Percentiles rank a stretch among this genome's conserved stretches.
Conservation (phyloP, 306 rosid species). For the cucumber (Cucumis sativus) region DNA sequence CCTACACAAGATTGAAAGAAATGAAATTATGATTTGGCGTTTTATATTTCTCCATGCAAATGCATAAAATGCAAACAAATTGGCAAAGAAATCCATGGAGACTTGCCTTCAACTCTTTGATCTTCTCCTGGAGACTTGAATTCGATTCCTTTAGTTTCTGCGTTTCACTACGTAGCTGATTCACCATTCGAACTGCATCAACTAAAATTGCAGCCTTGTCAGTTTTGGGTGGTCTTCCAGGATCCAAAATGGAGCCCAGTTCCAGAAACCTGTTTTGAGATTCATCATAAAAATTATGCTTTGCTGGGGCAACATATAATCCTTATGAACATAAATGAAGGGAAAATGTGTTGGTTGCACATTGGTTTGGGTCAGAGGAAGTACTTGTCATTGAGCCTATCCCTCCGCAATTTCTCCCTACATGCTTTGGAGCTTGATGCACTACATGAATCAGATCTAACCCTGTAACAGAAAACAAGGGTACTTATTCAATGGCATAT, state of each 20-base stretch:
- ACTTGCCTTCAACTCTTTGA: constrained; percentile 79
- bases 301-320: background rate
- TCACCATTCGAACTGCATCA: constrained; percentile 80
- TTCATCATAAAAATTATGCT: constrained; percentile 5
- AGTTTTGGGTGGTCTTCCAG: constrained; percentile 80
- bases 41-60: background rate
- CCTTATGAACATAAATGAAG: background rate
- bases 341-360: background rate
- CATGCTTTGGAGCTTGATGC: constrained; percentile 83
- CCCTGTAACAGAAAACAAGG: constrained; percentile 28
- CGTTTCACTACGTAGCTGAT: constrained; percentile 74
- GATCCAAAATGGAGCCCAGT: constrained; percentile 83
- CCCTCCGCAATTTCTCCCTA: constrained; percentile 92
- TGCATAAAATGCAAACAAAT: background rate
- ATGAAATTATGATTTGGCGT: background rate
- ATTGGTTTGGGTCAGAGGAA: background rate
- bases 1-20: constrained; percentile 16
- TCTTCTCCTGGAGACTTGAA: constrained; percentile 70
- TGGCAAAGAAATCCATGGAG: background rate
- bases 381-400: constrained; percentile 90
- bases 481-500: background rate
- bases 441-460: constrained; percentile 49
- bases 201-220: constrained; percentile 86
- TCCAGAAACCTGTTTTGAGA: constrained; percentile 57
- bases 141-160: constrained; percentile 74